These are phyloP conservation scores for Penicillium crustosum DNA, from an alignment of 2,329 filamentous ascomycete species.

Conservation along the genomic window DNA sequence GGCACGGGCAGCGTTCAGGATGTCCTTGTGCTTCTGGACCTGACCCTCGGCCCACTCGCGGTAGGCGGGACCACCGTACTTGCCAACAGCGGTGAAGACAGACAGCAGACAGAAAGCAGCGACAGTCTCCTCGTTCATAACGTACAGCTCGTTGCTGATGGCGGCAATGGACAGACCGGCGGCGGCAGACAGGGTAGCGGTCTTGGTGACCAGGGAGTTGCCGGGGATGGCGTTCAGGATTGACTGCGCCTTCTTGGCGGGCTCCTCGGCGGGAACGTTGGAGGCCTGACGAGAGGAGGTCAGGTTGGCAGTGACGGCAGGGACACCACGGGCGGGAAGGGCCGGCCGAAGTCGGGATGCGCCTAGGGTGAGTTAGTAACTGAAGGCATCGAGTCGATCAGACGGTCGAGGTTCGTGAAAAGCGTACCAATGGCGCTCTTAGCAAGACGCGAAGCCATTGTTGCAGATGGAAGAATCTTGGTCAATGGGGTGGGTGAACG, in stretches of 20 bases:
- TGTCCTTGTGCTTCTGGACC: conserved; percentile 88
- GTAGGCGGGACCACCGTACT: conserved; percentile 91
- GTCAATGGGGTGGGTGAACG: conserved; percentile 41
- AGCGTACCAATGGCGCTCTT: conserved; percentile 90
- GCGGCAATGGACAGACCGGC: conserved; percentile 90
- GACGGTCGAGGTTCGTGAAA: conserved; percentile 24
- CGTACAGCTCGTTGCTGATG: conserved; percentile 99
- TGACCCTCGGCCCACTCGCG: conserved; percentile 87
- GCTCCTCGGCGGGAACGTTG: conserved; percentile 79
- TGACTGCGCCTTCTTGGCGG: conserved; percentile 95
- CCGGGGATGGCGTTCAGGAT: conserved; percentile 92
- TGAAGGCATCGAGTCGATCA: conserved; percentile 17
- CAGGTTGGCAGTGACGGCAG: conserved; percentile 69
- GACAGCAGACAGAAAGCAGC: conserved; percentile 88
- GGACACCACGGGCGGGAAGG: conserved; percentile 68
- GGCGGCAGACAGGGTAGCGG: conserved; percentile 89
- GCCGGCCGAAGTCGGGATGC: conserved; percentile 86
- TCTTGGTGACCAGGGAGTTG: conserved; percentile 90
- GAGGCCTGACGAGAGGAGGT: conserved; percentile 69
- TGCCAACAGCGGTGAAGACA: conserved; percentile 89
- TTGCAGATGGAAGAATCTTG: conserved; percentile 60
- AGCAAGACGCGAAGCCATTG: conserved; percentile 97
- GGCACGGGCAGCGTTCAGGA: conserved; percentile 88
- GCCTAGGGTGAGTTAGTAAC: conserved; percentile 58
- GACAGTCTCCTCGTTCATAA: conserved; percentile 98